Percentiles rank a stretch among this genome's conserved stretches.
Evolutionary conservation across 805 yeast genomes (phyloP).

Genomic region (Limtongia smithiae): DNA sequence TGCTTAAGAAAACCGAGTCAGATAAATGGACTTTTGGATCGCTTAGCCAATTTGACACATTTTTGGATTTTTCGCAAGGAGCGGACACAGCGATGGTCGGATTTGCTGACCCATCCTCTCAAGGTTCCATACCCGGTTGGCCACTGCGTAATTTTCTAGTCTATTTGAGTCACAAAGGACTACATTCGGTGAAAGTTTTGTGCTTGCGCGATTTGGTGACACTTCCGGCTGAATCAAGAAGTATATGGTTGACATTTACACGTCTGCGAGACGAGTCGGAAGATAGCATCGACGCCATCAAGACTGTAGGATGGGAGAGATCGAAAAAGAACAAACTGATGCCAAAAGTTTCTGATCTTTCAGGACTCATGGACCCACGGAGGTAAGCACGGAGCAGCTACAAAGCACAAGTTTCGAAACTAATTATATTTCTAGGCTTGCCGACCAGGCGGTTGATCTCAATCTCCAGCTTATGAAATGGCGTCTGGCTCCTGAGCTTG

Average conservation of each 20-base stretch:
- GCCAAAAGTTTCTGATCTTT: slow-evolving; percentile 81
- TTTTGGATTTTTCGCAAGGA: slow-evolving; percentile 19
- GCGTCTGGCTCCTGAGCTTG: slow-evolving; percentile 82
- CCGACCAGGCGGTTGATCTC: slow-evolving; percentile 88
- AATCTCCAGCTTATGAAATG: slow-evolving; percentile 93
- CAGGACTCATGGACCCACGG: slow-evolving; percentile 73
- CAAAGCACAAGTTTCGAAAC: neutral
- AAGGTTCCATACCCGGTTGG: slow-evolving; percentile 45
- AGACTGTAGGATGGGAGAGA: slow-evolving; percentile 86
- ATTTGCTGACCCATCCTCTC: slow-evolving; percentile 41
- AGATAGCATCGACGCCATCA: slow-evolving; percentile 36
- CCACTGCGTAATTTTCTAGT: slow-evolving; percentile 58
- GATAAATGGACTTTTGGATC: slow-evolving; percentile 19
- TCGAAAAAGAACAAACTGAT: slow-evolving; percentile 59
- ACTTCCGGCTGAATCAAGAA: slow-evolving; percentile 16
- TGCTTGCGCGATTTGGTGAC: slow-evolving; percentile 39
- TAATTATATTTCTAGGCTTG: slow-evolving; percentile 43
- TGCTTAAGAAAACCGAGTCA: slow-evolving; percentile 25
- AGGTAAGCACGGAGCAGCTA: slow-evolving; percentile 33
- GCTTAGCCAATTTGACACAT: slow-evolving; percentile 26
- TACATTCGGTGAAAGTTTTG: slow-evolving; percentile 39
- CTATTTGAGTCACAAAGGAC: slow-evolving; percentile 42
- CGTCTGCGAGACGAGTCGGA: slow-evolving; percentile 8
- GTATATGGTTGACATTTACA: slow-evolving; percentile 34
- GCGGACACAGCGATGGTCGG: slow-evolving; percentile 36